Conservation (phyloP, 177 flowering plant genomes). For the Telopea speciosissima region DNA sequence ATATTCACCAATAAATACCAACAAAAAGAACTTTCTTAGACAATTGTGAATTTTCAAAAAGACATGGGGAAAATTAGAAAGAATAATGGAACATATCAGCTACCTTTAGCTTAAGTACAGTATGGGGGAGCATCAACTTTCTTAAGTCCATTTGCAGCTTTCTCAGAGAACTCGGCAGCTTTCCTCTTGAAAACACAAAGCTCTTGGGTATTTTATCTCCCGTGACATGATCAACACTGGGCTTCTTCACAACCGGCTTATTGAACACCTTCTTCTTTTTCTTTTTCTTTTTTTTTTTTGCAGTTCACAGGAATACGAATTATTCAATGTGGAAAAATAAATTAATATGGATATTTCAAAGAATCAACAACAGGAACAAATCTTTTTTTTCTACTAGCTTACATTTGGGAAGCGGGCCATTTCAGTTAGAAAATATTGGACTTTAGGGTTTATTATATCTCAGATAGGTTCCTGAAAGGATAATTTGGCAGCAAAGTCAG, state of each 20-base stretch:
- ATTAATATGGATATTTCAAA: not conserved
- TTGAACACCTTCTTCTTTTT: conserved; percentile 45
- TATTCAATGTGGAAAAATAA: not conserved
- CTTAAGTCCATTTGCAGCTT: conserved; percentile 79
- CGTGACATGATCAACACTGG: conserved; percentile 66
- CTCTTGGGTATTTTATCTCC: conserved; percentile 91
- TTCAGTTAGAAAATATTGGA: not conserved
- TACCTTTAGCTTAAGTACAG: conserved; percentile 91
- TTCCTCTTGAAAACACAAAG: conserved; percentile 78
- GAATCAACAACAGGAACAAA: not conserved
- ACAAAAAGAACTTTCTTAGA: not conserved
- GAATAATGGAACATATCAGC: no score
- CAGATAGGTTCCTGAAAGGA: not conserved
- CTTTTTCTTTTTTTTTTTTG: conserved; percentile 45
- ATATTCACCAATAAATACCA: not conserved
- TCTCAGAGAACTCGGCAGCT: conserved; percentile 59
- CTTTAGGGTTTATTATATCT: not conserved
- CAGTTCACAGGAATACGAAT: conserved; percentile 1
- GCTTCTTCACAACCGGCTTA: conserved; percentile 45
- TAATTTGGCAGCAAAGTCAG: not conserved
- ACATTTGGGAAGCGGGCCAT: conserved; percentile 50
- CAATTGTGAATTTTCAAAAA: not conserved
- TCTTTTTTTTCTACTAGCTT: conserved; percentile 18
- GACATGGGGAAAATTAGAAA: not conserved
- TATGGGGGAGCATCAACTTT: conserved; percentile 83